Conservation (phyloP, 2,329 filamentous ascomycete species). For the Paraphoma chrysanthemicola region DNA sequence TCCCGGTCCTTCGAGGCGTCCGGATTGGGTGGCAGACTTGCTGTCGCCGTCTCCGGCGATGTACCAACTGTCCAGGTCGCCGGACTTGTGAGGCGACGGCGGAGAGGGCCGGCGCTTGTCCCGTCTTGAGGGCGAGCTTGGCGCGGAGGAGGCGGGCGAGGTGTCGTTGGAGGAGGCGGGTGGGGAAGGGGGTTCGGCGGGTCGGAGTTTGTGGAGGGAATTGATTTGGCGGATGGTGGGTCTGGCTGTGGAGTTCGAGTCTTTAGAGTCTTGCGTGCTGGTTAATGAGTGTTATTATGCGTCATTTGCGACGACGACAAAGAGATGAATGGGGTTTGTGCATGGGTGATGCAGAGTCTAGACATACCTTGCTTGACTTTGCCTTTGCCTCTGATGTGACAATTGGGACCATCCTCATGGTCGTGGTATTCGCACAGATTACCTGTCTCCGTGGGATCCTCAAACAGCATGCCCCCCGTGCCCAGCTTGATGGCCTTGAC, state of each 20-base stretch:
- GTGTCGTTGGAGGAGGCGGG: conserved; percentile 32
- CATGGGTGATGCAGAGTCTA: conserved; percentile 9
- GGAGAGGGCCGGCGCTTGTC: conserved; percentile 39
- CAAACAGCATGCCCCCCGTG: conserved; percentile 59
- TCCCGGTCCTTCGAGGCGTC: conserved; percentile 25
- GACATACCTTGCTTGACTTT: conserved; percentile 47
- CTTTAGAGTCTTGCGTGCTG: conserved; percentile 45
- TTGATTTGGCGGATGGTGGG: conserved; percentile 41
- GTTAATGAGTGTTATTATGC: conserved; percentile 47
- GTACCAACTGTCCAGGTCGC: conserved; percentile 43
- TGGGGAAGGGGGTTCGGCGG: conserved; percentile 39
- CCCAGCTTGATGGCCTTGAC: conserved; percentile 59
- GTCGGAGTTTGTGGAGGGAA: conserved; percentile 36
- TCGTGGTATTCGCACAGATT: conserved; percentile 60
- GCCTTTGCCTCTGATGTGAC: conserved; percentile 44
- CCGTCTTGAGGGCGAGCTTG: conserved; percentile 43
- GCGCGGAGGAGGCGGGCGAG: conserved; percentile 32
- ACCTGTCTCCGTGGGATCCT: conserved; percentile 56
- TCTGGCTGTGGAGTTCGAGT: conserved; percentile 27
- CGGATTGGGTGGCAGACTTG: conserved; percentile 33
- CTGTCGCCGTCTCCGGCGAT: conserved; percentile 39
- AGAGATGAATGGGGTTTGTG: conserved; percentile 8
- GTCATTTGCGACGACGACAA: conserved; percentile 22
- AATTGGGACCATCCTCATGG: conserved; percentile 54
- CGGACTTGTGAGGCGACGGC: conserved; percentile 44